These are phyloP conservation scores for Pseudocercospora macadamiae DNA, from an alignment of 2,329 filamentous ascomycete species.

Conservation along the genomic window DNA sequence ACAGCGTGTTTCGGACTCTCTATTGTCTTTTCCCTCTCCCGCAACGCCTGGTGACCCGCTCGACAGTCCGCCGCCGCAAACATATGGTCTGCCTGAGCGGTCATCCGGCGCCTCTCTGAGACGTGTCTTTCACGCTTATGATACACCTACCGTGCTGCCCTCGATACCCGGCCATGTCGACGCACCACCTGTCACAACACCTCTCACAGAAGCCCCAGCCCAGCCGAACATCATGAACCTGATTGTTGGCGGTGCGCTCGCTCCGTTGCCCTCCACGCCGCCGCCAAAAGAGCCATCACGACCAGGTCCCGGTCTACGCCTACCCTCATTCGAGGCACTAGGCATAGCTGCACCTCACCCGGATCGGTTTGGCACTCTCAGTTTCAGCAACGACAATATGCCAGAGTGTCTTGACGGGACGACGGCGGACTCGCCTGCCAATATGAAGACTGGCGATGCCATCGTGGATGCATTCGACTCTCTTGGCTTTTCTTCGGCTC, in stretches of 20 bases:
- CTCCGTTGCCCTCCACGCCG: slow-evolving; percentile 23
- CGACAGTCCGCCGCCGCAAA: neutral
- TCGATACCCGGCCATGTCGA: slow-evolving; percentile 22
- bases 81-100: slow-evolving; percentile 4
- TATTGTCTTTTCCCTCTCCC: neutral
- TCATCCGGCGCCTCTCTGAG: slow-evolving; percentile 9
- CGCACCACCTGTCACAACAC: slow-evolving; percentile 23
- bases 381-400: slow-evolving; percentile 25
- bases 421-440: neutral
- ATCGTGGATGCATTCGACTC: slow-evolving; percentile 20
- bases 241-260: slow-evolving; percentile 34
- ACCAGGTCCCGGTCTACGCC: slow-evolving; percentile 46
- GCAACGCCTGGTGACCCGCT: slow-evolving; percentile 4
- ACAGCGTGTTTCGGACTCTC: neutral
- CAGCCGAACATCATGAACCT: slow-evolving; percentile 29
- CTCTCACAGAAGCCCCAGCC: slow-evolving; percentile 21
- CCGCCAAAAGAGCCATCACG: slow-evolving; percentile 19
- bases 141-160: slow-evolving; percentile 16
- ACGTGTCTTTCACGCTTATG: slow-evolving; percentile 17
- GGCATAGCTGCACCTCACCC: slow-evolving; percentile 54
- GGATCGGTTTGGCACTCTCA: slow-evolving; percentile 38
- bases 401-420: neutral
- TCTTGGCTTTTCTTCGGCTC: slow-evolving; percentile 5
- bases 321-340: slow-evolving; percentile 58
- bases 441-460: slow-evolving; percentile 6